These are phyloP conservation scores for Desmodesmus armatus DNA, from an alignment of 139 green algal genomes.

Conservation along the genomic window DNA sequence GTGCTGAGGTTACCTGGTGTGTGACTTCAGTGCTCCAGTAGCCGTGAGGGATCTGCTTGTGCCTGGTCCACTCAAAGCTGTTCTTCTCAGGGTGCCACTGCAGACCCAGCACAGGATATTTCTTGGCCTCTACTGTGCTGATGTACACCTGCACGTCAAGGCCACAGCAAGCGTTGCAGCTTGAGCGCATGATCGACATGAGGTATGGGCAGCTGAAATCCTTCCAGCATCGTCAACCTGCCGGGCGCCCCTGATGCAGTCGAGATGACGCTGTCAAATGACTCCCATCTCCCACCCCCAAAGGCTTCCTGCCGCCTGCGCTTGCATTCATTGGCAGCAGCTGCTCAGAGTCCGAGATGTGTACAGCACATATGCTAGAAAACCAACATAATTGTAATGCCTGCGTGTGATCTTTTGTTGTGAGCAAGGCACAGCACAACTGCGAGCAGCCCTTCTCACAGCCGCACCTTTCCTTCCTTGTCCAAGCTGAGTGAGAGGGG, in stretches of 20 bases:
- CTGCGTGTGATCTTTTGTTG: too few species aligned
- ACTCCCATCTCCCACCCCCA: too few species aligned
- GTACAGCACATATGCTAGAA: background rate
- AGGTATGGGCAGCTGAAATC: background rate
- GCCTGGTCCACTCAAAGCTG: constrained; percentile 78
- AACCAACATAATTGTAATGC: background rate
- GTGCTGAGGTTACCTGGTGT: constrained; percentile 65
- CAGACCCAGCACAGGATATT: constrained; percentile 66
- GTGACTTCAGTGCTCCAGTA: constrained; percentile 59
- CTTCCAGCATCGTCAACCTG: background rate
- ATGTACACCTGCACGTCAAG: constrained; percentile 71
- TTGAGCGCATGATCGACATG: background rate
- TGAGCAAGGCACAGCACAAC: too few species aligned
- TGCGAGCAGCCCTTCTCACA: too few species aligned
- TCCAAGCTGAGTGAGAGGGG: constrained; percentile 44
- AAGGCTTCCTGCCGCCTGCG: too few species aligned
- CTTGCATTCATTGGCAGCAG: too few species aligned
- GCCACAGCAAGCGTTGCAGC: background rate
- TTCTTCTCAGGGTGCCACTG: constrained; percentile 96
- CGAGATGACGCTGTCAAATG: too few species aligned
- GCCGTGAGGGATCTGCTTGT: constrained; percentile 80
- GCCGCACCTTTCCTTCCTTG: constrained; percentile 33
- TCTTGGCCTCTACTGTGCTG: constrained; percentile 75
- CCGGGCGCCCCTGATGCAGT: too few species aligned
- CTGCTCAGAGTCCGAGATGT: too few species aligned